Evolutionary conservation across 768 basidiomycete genomes (phyloP), one percentile per base, ranked within the genome.

Genomic region (Cytidiella melzeri): DNA sequence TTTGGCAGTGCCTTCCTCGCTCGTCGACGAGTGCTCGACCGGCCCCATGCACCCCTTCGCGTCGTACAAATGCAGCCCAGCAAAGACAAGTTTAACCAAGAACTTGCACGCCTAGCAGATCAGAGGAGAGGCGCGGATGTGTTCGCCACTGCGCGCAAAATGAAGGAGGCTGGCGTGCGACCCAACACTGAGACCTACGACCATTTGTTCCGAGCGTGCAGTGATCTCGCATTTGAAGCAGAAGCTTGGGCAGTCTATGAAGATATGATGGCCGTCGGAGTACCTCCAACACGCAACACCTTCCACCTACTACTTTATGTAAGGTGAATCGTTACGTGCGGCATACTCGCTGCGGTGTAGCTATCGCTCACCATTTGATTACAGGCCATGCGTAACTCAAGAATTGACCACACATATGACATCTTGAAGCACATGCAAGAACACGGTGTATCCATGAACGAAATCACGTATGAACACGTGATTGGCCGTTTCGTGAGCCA

Each of bases 161-260:
- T 90, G 84, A 89, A 86, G 59, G 53, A 57, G 0, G 60, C 70
- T 11, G 69, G 71, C 18, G 61, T 85, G 10, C 36, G 55, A n/a
- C 87, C 88, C 0, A 73, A 81, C 54, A 28, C 73, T 13, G 55
- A 64, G 27, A 74, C 77, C 0, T 90, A 89, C 61, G 75, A 81
- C 52, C 62, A 68, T 3, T 64, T 91, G 3, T 67, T 90, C 27
- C 59, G 67, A 3, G 73, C 77, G 30, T 71, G 79, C 47, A 70
- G 75, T 0, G 54, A 59, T 5, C 67, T 74, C 30, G 69, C 67
- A 4, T 57, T 72, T 7, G 69, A 68, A 60, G 56, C 73, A 24
- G 79, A 86, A 52, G 75, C 82, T 3, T 76, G 75, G 70, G 85
- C 83, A 15, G 73, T 85, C 47, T 64, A 84, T 24, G 81, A 84